A percentile compares a stretch with the other conserved stretches of the same genome.
Evolutionary conservation across 768 basidiomycete species (phyloP).

Genomic region (Suillus luteus): DNA sequence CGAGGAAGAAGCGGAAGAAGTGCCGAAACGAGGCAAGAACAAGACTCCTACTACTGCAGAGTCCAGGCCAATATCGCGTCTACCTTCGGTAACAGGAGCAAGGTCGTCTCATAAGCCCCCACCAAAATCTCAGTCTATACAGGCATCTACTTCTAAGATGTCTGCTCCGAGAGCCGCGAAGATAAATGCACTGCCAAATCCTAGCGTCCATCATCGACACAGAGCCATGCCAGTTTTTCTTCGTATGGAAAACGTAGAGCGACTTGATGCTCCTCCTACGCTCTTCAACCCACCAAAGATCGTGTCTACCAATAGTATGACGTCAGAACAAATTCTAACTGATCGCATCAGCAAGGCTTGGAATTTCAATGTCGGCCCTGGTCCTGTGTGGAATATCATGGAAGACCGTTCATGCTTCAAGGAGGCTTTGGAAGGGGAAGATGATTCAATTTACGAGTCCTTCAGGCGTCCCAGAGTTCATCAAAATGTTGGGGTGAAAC

Average conservation of each 20-base stretch:
- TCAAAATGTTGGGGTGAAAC: conserved; percentile 40
- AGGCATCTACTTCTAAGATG: conserved; percentile 12
- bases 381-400: conserved; percentile 76
- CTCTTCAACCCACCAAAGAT: conserved; percentile 49
- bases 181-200: conserved; percentile 61
- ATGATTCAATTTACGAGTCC: conserved; percentile 43
- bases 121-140: conserved; percentile 15
- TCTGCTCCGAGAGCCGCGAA: conserved; percentile 32
- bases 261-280: conserved; percentile 51
- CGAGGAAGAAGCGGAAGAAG: conserved; percentile 24
- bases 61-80: conserved; percentile 1
- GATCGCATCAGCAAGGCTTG: conserved; percentile 66
- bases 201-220: conserved; percentile 73
- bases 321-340: conserved; percentile 45
- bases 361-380: conserved; percentile 73
- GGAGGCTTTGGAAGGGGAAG: conserved; percentile 45
- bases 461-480: conserved; percentile 64
- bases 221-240: conserved; percentile 63
- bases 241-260: conserved; percentile 53
- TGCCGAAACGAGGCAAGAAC: conserved; percentile 16
- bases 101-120: conserved; percentile 25
- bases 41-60: conserved; percentile 9
- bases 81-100: conserved; percentile 18
- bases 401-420: conserved; percentile 83
- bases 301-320: conserved; percentile 58